A percentile compares a stretch with the other conserved stretches of the same genome.
Evolutionary conservation across 768 basidiomycete genomes (phyloP).

Genomic region (Leucocoprinus birnbaumii): DNA sequence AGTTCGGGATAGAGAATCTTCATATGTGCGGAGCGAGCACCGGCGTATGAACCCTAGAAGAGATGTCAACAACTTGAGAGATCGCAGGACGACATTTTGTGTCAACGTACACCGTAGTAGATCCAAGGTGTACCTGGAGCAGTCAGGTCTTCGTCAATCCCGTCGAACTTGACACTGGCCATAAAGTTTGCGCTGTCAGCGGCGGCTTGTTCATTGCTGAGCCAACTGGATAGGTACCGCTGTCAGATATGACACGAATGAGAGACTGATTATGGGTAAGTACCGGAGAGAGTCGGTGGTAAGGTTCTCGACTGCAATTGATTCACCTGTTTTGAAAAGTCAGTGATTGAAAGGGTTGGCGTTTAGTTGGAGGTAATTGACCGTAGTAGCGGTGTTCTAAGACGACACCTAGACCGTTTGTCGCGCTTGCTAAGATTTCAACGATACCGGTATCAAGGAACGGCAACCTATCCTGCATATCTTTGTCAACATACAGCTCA

Average conservation of each 20-base stretch:
- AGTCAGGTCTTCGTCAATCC: conserved; percentile 67
- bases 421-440: conserved; percentile 80
- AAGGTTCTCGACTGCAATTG: conserved; percentile 16
- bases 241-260: background rate
- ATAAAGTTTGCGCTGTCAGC: conserved; percentile 95
- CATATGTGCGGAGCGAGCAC: conserved; percentile 93
- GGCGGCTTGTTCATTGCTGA: conserved; percentile 86
- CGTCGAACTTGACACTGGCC: conserved; percentile 70
- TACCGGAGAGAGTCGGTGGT: conserved; percentile 18
- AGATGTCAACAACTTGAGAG: background rate
- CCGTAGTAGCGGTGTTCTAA: conserved; percentile 94
- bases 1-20: conserved; percentile 81
- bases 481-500: background rate
- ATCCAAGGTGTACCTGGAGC: conserved; percentile 82
- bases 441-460: conserved; percentile 82
- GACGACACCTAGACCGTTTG: conserved; percentile 87
- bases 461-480: conserved; percentile 39
- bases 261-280: conserved; percentile 32
- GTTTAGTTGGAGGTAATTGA: no score
- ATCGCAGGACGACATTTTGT: background rate
- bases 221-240: conserved; percentile 50
- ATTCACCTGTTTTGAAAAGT: conserved; percentile 9
- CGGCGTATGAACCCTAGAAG: conserved; percentile 81
- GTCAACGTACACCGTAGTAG: conserved; percentile 77
- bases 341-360: no score